Percentiles rank a stretch among this genome's conserved stretches.
Conservation (phyloP, 306 rosid genomes). For the Urtica urens region DNA sequence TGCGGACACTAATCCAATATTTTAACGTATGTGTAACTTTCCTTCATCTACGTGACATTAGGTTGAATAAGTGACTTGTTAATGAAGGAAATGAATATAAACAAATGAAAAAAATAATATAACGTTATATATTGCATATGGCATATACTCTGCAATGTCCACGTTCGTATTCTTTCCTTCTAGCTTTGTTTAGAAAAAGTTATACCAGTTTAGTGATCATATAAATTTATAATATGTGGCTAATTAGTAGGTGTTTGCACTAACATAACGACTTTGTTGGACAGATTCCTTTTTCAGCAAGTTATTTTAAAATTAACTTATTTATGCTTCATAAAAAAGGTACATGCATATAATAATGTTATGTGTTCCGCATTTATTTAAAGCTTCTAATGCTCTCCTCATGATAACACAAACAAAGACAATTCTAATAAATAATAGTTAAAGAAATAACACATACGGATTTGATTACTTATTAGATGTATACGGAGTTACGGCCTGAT, state of each 20-base stretch:
- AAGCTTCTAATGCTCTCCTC: too few relatives aligned
- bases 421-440: too few relatives aligned
- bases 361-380: too few relatives aligned
- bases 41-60: too few relatives aligned
- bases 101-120: neutral
- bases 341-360: neutral
- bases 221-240: neutral
- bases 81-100: neutral
- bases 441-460: too few relatives aligned
- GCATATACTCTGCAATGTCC: neutral
- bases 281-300: neutral
- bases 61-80: too few relatives aligned
- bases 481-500: too few relatives aligned
- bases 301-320: neutral
- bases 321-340: constrained; percentile 1
- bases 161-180: constrained; percentile 5
- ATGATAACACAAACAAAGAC: too few relatives aligned
- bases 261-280: constrained; percentile 1
- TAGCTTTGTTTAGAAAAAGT: neutral
- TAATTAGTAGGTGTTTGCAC: constrained; percentile 1
- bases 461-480: too few relatives aligned
- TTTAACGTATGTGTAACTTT: neutral
- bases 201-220: neutral
- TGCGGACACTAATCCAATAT: neutral
- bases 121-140: neutral